phyloP scores from a whole-genome alignment of 2,329 filamentous ascomycete genomes.

The Endocalyx cinctus region DNA sequence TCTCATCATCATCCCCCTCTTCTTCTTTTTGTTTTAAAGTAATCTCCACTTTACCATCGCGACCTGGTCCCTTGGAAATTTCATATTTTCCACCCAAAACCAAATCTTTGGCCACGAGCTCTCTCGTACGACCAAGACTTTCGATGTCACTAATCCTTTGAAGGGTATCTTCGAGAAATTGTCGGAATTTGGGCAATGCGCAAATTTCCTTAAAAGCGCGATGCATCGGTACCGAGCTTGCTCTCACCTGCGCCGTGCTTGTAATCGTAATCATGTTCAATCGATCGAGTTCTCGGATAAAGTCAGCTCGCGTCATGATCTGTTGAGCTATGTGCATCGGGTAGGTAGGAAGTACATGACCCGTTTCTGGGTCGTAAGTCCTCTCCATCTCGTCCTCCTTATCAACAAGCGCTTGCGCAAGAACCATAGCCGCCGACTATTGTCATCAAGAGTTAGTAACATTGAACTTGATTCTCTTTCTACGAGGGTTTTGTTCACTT shows the following conservation, averaged over 20 bases:
- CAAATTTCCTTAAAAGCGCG: slow-evolving; percentile 86
- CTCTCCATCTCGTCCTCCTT: slow-evolving; percentile 63
- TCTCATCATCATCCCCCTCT: slow-evolving; percentile 23
- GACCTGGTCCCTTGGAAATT: slow-evolving; percentile 36
- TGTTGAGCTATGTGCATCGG: slow-evolving; percentile 79
- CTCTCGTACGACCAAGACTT: slow-evolving; percentile 85
- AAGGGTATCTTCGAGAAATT: slow-evolving; percentile 77
- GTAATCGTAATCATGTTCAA: slow-evolving; percentile 96
- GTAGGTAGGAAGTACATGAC: slow-evolving; percentile 75
- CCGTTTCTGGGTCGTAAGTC: slow-evolving; percentile 60
- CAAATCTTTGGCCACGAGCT: slow-evolving; percentile 91
- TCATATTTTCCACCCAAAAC: slow-evolving; percentile 79
- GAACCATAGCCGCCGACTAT: slow-evolving; percentile 84
- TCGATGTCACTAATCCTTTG: slow-evolving; percentile 90
- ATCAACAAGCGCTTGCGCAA: slow-evolving; percentile 88
- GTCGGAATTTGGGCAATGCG: slow-evolving; percentile 67
- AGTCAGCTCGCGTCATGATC: slow-evolving; percentile 94
- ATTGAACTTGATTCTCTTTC: not conserved
- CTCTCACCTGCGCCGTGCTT: slow-evolving; percentile 77
- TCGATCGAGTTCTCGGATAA: slow-evolving; percentile 87
- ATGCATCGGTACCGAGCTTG: slow-evolving; percentile 95
- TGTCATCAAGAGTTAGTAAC: slow-evolving; percentile 6
- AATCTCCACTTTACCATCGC: slow-evolving; percentile 32
- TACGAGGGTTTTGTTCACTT: slow-evolving; percentile 31
- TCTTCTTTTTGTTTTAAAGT: slow-evolving; percentile 40